Evolutionary conservation across 805 yeast genomes (phyloP), one percentile per base, ranked within the genome.

Genomic region (Huiozyma sinensis): DNA sequence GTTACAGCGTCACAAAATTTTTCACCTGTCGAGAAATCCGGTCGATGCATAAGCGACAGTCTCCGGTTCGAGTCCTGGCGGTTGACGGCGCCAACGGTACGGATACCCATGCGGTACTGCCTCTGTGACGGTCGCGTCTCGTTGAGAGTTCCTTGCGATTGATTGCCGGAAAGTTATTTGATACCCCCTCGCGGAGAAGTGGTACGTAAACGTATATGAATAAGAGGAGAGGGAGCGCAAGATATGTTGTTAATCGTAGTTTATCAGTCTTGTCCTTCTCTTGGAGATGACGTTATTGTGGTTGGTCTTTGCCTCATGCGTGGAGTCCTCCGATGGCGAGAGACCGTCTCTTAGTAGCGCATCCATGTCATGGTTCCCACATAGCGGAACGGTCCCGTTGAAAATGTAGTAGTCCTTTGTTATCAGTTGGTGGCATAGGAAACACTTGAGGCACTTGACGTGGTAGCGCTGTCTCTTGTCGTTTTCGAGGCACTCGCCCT

Each of bases 401-500:
- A 56, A 57, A 6, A 62, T 48, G 42, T 50, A 68, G 56, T 77
- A 83, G 57, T 82, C 90, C 17, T 61, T 63, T 4, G 58, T 58
- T 42, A 83, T 82, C 6, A 54, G 50, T 3, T 54, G 51, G 6
- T 65, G 57, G 65, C 97, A 90, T 37, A 69, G 66, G 40, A 65
- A 60, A 65, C 97, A 90, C 41, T 64, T 69, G 52, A 89, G 71
- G 60, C 97, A 90, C 24, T 70, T 61, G 5, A 73, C 64, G 58
- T 90, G 97, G 70, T 85, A 89, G 45, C 87, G 74, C 51, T 81
- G 83, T 39, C 68, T 65, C 33, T 76, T 62, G 54, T 82, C 88
- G 53, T 79, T 83, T 56, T 87, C 95, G 38, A 90, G 70, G 62
- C 97, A 90, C 58, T 77, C 78, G 6, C 97, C 97, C 60, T 90